phyloP scores from a whole-genome alignment of 1,139 yeast species.

The Candida sanyaensis region DNA sequence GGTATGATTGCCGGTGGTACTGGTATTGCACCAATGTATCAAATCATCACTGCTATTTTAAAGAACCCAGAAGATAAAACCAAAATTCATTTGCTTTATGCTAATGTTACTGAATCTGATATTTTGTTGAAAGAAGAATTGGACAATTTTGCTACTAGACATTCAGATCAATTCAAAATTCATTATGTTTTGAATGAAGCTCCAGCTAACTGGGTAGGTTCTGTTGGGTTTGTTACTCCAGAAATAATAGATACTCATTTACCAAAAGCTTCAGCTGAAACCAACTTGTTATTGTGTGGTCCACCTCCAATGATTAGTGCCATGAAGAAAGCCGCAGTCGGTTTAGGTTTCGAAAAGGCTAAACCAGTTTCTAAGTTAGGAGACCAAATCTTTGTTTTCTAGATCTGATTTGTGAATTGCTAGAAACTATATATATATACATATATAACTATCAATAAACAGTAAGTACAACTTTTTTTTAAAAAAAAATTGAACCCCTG shows the following conservation, averaged over 20 bases:
- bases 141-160: slow-evolving; percentile 60
- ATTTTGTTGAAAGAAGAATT: slow-evolving; percentile 77
- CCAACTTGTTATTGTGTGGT: slow-evolving; percentile 86
- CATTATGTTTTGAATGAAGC: slow-evolving; percentile 80
- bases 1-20: slow-evolving; percentile 94
- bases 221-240: slow-evolving; percentile 70
- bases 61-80: slow-evolving; percentile 83
- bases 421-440: too few species aligned
- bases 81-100: slow-evolving; percentile 77
- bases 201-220: slow-evolving; percentile 48
- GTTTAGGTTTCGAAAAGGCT: slow-evolving; percentile 82
- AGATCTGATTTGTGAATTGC: slow-evolving; percentile 12
- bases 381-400: slow-evolving; percentile 90
- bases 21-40: slow-evolving; percentile 95
- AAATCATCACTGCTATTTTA: slow-evolving; percentile 69
- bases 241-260: slow-evolving; percentile 61
- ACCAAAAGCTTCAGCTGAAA: slow-evolving; percentile 59
- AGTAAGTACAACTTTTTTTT: too few species aligned
- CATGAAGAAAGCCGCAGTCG: slow-evolving; percentile 78
- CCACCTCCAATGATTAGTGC: slow-evolving; percentile 87
- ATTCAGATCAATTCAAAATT: slow-evolving; percentile 76
- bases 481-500: too few species aligned
- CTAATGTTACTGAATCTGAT: slow-evolving; percentile 74
- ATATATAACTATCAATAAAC: too few species aligned
- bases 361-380: slow-evolving; percentile 89